Conservation (phyloP, 352 stramenopile genomes). For the Phytophthora brassicae region DNA sequence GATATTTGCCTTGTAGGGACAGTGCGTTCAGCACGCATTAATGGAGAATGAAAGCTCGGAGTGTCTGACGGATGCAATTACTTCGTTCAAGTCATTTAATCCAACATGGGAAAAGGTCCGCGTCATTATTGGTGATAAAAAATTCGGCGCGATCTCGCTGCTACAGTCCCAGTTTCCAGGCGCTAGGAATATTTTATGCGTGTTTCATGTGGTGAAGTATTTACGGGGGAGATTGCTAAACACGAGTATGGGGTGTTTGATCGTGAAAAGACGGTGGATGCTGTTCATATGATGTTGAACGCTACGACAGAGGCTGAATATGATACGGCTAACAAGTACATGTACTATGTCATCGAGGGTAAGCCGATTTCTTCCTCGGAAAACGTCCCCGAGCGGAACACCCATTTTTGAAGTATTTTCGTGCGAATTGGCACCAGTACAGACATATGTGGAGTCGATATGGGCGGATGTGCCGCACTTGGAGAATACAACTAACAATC, state of each 20-base stretch:
- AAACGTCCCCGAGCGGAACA: background rate
- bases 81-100: conserved; percentile 2
- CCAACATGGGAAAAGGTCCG: conserved; percentile 2
- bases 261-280: background rate
- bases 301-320: background rate
- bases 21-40: background rate
- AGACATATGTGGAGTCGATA: background rate
- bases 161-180: background rate
- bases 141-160: background rate
- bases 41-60: conserved; percentile 1
- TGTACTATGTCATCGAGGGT: background rate
- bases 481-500: background rate
- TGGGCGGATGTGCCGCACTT: background rate
- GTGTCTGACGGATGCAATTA: background rate
- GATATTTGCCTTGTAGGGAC: background rate
- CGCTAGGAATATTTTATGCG: background rate
- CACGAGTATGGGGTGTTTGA: background rate
- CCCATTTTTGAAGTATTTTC: background rate
- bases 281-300: conserved; percentile 1
- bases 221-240: background rate
- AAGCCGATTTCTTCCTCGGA: background rate
- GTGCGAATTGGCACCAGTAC: background rate
- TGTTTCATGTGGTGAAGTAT: background rate
- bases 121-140: background rate
- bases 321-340: background rate